These are phyloP conservation scores for Lasiodiplodia citricola DNA, from an alignment of 2,329 filamentous ascomycete genomes.

Conservation along the genomic window DNA sequence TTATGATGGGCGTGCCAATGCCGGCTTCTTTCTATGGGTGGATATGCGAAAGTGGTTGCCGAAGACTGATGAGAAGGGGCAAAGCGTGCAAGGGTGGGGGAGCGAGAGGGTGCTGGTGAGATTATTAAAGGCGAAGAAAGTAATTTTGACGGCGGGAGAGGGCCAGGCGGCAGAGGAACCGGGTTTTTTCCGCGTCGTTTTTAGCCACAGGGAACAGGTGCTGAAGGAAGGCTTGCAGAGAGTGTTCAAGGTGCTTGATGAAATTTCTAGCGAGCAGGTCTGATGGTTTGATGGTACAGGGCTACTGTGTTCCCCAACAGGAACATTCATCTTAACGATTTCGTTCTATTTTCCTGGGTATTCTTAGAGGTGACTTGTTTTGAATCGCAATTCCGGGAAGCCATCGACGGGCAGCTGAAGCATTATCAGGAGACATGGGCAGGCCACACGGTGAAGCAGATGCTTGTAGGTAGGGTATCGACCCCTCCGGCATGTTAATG, in stretches of 20 bases:
- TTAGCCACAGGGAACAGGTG: constrained; percentile 30
- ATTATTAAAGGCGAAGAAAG: constrained; percentile 52
- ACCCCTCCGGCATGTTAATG: background rate
- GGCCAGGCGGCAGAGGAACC: constrained; percentile 51
- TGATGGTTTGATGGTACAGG: background rate
- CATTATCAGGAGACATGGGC: background rate
- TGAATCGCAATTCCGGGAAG: background rate
- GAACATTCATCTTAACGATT: background rate
- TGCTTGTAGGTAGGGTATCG: background rate
- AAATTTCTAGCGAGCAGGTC: background rate
- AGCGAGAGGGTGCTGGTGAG: constrained; percentile 54
- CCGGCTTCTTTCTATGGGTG: constrained; percentile 55
- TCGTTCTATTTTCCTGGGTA: background rate
- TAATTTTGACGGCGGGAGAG: constrained; percentile 58
- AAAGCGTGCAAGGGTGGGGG: constrained; percentile 36
- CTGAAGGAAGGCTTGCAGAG: constrained; percentile 1
- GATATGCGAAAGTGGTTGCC: constrained; percentile 36
- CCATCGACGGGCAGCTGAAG: background rate
- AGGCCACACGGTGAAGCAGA: background rate
- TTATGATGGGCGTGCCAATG: constrained; percentile 47
- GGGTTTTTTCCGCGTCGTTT: constrained; percentile 63
- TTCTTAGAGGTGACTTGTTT: background rate
- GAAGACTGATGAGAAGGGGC: constrained; percentile 13
- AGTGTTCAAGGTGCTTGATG: constrained; percentile 7
- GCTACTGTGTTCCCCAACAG: background rate